Evolutionary conservation across 176 grass and related monocot genomes (phyloP), one percentile per base, ranked within the genome.

Genomic region (Olyra latifolia): DNA sequence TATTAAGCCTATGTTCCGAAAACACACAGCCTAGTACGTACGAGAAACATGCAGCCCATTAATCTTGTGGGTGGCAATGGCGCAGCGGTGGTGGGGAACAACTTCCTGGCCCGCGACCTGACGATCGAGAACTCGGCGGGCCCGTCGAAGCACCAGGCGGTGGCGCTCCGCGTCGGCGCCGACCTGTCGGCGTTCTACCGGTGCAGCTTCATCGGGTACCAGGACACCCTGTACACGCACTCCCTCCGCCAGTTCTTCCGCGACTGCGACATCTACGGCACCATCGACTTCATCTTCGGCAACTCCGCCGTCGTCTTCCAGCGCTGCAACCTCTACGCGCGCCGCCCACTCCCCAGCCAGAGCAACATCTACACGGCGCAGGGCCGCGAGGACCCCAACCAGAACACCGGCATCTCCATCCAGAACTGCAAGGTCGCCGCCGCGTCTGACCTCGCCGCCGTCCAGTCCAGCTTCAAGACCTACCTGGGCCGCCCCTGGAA

Each of bases 161-260:
- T 97, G 69, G 93, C 93, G 44, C 79, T 97, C 10, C 71, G 90
- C 58, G 83, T 84, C 24, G 85, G 85, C 60, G 76, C 90, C 0
- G 93, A 97, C 80, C 90, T 91, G 0, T 84, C 90, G 0, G 85
- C 80, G 1, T 97, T 97, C 80, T 91, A 91, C 75, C 76, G 82
- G 0, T 97, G 94, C 82, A 94, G 94, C 71, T 90, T 97, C 61
- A 86, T 93, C 4, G 94, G 91, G 2, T 93, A 97, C 76, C 94
- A 97, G 53, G 94, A 97, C 86, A 97, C 94, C 10, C 94, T 97
- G 7, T 97, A 97, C 88, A 78, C 59, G 9, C 94, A 97, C 81
- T 93, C 91, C 5, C 91, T 97, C 53, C 91, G 94, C 0, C 94
- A 97, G 22, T 97, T 97, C 71, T 97, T 87, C 72, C 87, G 91